phyloP scores from a whole-genome alignment of 1,284 basidiomycete species.

The Hymenochaete sp. region DNA sequence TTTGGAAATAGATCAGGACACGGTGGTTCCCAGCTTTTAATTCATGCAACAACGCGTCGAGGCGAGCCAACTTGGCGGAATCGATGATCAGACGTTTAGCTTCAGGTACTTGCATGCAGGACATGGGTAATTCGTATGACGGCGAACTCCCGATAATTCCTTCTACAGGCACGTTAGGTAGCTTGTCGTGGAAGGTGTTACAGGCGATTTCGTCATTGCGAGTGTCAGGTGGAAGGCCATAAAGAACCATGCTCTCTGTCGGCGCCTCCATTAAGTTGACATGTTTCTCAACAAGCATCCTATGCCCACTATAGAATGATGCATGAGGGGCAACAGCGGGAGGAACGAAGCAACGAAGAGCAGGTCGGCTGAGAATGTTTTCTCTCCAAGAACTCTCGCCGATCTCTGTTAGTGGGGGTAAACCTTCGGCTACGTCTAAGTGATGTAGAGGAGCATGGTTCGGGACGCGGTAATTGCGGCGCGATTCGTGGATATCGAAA shows the following conservation, averaged over 20 bases:
- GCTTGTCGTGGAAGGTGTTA: constrained; percentile 37
- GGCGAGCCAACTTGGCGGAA: constrained; percentile 89
- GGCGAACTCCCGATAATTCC: constrained; percentile 71
- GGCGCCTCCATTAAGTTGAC: constrained; percentile 54
- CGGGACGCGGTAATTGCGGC: constrained; percentile 26
- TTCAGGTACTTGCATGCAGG: constrained; percentile 90
- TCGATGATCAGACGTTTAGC: constrained; percentile 95
- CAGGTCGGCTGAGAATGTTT: constrained; percentile 75
- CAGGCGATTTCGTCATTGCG: constrained; percentile 56
- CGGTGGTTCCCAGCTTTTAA: constrained; percentile 92
- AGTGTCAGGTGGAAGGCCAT: constrained; percentile 72
- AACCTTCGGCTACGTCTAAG: constrained; percentile 34
- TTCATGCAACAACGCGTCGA: constrained; percentile 85
- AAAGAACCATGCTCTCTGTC: constrained; percentile 69
- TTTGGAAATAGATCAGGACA: constrained; percentile 98
- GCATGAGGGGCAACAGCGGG: constrained; percentile 82
- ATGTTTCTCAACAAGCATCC: constrained; percentile 74
- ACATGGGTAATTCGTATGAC: constrained; percentile 69
- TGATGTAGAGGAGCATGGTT: constrained; percentile 29
- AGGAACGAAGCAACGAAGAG: constrained; percentile 76
- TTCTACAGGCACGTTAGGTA: constrained; percentile 56
- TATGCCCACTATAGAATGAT: constrained; percentile 63
- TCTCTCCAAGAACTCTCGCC: constrained; percentile 53
- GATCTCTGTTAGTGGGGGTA: constrained; percentile 57
- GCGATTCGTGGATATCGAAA: constrained; percentile 40